These are phyloP conservation scores for Dendrobium officinale DNA, from an alignment of 106 monocot species.

Conservation along the genomic window DNA sequence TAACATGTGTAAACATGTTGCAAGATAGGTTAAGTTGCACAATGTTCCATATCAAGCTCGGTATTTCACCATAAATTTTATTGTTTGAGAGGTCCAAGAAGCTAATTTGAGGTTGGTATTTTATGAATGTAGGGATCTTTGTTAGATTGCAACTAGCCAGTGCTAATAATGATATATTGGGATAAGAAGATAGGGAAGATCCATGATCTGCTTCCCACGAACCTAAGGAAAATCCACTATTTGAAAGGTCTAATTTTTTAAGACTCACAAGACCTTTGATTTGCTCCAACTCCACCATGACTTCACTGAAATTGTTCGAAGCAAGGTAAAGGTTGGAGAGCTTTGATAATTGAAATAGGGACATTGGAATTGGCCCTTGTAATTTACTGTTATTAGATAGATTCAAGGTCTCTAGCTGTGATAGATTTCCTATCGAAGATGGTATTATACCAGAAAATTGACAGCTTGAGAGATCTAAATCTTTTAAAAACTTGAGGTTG, in stretches of 20 bases:
- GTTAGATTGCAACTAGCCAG: conserved; percentile 31
- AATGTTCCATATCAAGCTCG: conserved; percentile 54
- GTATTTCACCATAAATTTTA: conserved; percentile 42
- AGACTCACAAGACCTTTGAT: conserved; percentile 33
- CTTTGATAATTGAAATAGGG: too few species aligned
- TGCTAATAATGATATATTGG: conserved; percentile 17
- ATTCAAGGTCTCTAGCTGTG: conserved; percentile 30
- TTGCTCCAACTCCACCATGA: conserved; percentile 18
- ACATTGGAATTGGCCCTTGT: too few species aligned
- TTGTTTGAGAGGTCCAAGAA: conserved; percentile 57
- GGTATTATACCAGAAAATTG: conserved; percentile 46
- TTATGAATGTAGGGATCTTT: conserved; percentile 34
- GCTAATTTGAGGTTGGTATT: conserved; percentile 11
- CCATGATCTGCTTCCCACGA: too few species aligned
- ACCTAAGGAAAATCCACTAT: neutral
- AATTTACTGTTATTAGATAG: conserved; percentile 35
- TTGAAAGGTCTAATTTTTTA: conserved; percentile 37
- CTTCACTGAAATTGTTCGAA: conserved; percentile 46
- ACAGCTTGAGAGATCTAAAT: conserved; percentile 21
- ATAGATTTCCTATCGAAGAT: conserved; percentile 25
- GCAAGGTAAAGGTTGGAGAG: too few species aligned
- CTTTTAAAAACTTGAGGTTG: conserved; percentile 21
- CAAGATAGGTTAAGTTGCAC: conserved; percentile 38
- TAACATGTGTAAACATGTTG: conserved; percentile 43
- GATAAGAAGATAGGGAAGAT: conserved; percentile 3